Evolutionary conservation across 164 flowering plant genomes (phyloP).

Genomic region (Berberis vulgaris): DNA sequence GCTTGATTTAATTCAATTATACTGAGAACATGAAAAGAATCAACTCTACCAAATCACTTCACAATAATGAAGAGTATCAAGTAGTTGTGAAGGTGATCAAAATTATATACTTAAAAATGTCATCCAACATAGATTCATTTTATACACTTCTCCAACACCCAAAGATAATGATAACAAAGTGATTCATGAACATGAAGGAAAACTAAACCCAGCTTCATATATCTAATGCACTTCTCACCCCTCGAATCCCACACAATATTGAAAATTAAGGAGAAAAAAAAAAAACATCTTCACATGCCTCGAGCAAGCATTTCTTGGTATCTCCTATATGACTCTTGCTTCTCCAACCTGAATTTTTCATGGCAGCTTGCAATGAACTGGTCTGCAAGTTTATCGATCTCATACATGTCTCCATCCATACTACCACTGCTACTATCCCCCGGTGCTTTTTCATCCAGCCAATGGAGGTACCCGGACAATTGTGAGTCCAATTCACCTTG

Average conservation of each 20-base stretch:
- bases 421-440: conserved; percentile 7
- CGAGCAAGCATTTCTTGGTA: conserved; percentile 91
- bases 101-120: too few relatives aligned
- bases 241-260: conserved; percentile 2
- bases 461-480: conserved; percentile 55
- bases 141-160: too few relatives aligned
- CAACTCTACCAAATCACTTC: too few relatives aligned
- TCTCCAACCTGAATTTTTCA: conserved; percentile 92
- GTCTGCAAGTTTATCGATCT: conserved; percentile 80
- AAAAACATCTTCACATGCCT: conserved; percentile 37
- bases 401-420: conserved; percentile 25
- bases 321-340: conserved; percentile 83
- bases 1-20: too few relatives aligned
- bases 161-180: too few relatives aligned
- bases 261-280: not conserved
- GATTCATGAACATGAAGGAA: too few relatives aligned
- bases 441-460: conserved; percentile 59
- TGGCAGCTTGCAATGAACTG: conserved; percentile 82
- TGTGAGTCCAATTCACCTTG: conserved; percentile 21
- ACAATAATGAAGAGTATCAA: too few relatives aligned
- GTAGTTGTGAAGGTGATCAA: too few relatives aligned
- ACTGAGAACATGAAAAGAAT: too few relatives aligned
- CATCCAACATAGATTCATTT: too few relatives aligned
- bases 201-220: too few relatives aligned
- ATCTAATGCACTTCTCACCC: not conserved